Base-by-base conservation (phyloP, 257 asterid species). In the Forsythia suspensa region DNA sequence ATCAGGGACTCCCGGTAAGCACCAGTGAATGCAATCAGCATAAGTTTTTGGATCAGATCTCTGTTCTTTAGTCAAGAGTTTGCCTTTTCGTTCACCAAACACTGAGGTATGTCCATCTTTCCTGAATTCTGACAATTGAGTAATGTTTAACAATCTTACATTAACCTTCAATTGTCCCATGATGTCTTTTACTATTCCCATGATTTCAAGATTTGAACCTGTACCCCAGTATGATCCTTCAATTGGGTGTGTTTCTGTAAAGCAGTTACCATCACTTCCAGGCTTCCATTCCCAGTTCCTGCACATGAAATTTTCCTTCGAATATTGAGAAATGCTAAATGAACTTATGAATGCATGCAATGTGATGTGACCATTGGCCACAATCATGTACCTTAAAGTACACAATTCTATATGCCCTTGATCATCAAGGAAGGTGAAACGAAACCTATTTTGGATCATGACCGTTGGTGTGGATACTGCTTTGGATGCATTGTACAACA, bases 11-110 rank as follows among this genome's bases (percentile, higher is more conserved):
- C 98, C 98, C 0, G 99, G 98, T 80, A 92, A 87, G 91, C 99
- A 95, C 99, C 99, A 95, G 82, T 95, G 98, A n/a, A 95, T 93
- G 86, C 99, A 95, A 75, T 93, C 99, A 5, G 98, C 94, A 77
- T 41, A 92, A 29, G 63, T 88, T 71, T 84, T 85, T 15, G 99
- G 98, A 80, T 92, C 94, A 7, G 85, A 74, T 80, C 88, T 87
- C 80, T 95, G 91, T 85, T 93, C 89, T 77, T 70, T 88, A 2
- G 93, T 95, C 87, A 93, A 80, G 5, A 95, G 94, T 82, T 95
- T 95, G 29, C 97, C 98, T 84, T 85, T 86, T 21, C 97, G 80
- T 80, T 93, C 97, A 48, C 97, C 97, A 21, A 76, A 95, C 5
- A 95, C 79, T 11, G 97, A 91, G 71, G 98, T 82, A 51, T 95